Percentiles rank a stretch among this genome's conserved stretches.
Conservation (phyloP, 257 asterid species). For the Solanum medicagineum region DNA sequence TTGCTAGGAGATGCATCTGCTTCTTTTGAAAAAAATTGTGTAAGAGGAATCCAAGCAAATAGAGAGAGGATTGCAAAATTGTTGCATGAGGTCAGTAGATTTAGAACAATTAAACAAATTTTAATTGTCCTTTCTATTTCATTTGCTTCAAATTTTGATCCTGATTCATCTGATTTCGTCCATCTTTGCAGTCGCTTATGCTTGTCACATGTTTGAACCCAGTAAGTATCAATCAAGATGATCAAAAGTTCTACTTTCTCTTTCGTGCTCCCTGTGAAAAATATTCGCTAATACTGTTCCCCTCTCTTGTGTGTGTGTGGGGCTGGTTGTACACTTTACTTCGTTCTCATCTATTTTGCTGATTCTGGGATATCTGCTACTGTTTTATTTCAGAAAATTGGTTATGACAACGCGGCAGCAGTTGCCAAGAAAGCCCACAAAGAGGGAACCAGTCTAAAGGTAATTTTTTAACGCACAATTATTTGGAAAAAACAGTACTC, state of each 20-base stretch:
- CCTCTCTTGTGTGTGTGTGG: too few relatives aligned
- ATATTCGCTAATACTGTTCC: not conserved
- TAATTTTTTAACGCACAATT: not conserved
- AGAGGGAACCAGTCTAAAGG: slow-evolving; percentile 88
- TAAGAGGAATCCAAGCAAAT: slow-evolving; percentile 83
- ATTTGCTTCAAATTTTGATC: not conserved
- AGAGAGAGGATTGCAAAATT: slow-evolving; percentile 66
- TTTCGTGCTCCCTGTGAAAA: not conserved
- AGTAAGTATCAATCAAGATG: slow-evolving; percentile 26
- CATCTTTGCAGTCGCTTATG: slow-evolving; percentile 81
- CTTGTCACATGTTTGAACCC: slow-evolving; percentile 92
- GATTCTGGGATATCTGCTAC: not conserved
- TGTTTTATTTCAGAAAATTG: slow-evolving; percentile 61
- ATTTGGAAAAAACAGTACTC: not conserved
- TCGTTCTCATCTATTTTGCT: not conserved
- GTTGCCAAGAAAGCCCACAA: slow-evolving; percentile 97
- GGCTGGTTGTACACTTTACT: not conserved
- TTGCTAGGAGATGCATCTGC: slow-evolving; percentile 84
- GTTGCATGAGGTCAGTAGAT: slow-evolving; percentile 63
- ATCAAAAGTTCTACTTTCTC: not conserved
- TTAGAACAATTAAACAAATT: not conserved
- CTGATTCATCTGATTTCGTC: not conserved
- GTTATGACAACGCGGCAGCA: slow-evolving; percentile 88
- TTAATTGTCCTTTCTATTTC: not conserved
- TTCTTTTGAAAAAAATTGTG: slow-evolving; percentile 89